Base-by-base conservation (phyloP, 140 eudicot genomes). In the Senecio squalidus region DNA sequence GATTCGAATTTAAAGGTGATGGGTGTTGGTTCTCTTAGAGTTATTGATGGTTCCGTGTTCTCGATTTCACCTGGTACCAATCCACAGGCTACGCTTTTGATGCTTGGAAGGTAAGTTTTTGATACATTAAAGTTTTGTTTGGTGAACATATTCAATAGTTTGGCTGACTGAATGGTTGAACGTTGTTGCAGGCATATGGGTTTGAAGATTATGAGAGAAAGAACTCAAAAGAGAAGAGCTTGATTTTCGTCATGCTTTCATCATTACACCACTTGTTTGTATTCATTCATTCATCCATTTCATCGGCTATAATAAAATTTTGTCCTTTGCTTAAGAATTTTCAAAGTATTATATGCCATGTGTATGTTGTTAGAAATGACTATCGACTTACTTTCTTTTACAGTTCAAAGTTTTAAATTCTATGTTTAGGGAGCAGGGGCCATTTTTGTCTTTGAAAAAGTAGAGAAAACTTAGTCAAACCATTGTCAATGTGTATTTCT, bases 181-280 rank as follows among this genome's bases (percentile, higher is more conserved):
- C 5, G 31, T 20, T 52, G 58, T 68, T 70, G 70, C 76, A 70
- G 76, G 70, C 76, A 70, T 30, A 70, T 70, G 76, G 70, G 76
- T 52, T 30, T 70, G 51, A 70, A 70, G 76, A 70, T 70, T 9
- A 21, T 70, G 38, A 61, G 52, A 26, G 70, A 31, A 6, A 70
- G 69, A 62, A 5, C 52, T 30, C 58, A 18, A 24, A 61, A 30
- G 58, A 2, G 39, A 30, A 44, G 17, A 1, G 11, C 47, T 41
- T 70, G 62, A 69, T 49, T 5, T 18, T 11, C 1, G n/a, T 23
- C 55, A 4, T 39, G 31, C 46, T 45, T 24, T 56, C 45, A 55
- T 21, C 43, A n/a, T 67, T 28, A 51, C 41, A 39, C 23, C 54
- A 65, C 43, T 8, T 53, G 69, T 45, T 44, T 67, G 58, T 33